These are phyloP conservation scores for Acmispon strigosus DNA, from an alignment of 306 rosid species.

Conservation along the genomic window DNA sequence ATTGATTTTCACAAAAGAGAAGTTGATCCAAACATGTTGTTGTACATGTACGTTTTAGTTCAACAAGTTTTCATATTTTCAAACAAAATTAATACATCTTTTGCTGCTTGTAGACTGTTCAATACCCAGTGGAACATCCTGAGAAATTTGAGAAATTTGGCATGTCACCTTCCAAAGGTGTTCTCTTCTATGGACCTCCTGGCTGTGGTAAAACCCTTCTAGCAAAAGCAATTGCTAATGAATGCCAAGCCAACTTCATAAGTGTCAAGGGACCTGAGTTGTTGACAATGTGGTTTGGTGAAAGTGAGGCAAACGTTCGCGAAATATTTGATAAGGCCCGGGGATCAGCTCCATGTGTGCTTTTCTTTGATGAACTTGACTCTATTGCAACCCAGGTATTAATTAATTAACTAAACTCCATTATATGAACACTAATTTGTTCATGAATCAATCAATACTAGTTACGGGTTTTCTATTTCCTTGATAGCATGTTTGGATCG, in stretches of 20 bases:
- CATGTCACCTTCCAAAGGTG: constrained; percentile 78
- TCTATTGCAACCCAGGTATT: constrained; percentile 64
- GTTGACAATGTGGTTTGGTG: constrained; percentile 77
- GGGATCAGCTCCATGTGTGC: constrained; percentile 70
- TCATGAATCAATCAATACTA: background rate
- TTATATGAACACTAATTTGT: background rate
- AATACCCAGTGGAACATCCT: constrained; percentile 75
- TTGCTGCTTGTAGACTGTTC: constrained; percentile 47
- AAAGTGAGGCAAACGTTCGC: constrained; percentile 67
- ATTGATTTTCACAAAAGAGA: too few species aligned
- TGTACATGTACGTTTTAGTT: background rate
- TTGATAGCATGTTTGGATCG: too few species aligned
- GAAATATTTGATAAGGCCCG: constrained; percentile 74
- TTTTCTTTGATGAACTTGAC: constrained; percentile 76
- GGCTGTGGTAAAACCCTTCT: constrained; percentile 69
- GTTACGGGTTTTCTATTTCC: too few species aligned
- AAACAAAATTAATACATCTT: background rate
- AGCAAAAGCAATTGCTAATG: constrained; percentile 66
- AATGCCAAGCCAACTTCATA: constrained; percentile 67
- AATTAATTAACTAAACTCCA: background rate
- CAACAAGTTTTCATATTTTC: background rate
- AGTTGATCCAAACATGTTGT: background rate
- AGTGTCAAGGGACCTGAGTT: constrained; percentile 68
- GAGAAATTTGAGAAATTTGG: constrained; percentile 78
- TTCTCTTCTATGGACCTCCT: constrained; percentile 67